Conservation (phyloP, 805 yeast genomes). For the Komagataella phaffii region DNA sequence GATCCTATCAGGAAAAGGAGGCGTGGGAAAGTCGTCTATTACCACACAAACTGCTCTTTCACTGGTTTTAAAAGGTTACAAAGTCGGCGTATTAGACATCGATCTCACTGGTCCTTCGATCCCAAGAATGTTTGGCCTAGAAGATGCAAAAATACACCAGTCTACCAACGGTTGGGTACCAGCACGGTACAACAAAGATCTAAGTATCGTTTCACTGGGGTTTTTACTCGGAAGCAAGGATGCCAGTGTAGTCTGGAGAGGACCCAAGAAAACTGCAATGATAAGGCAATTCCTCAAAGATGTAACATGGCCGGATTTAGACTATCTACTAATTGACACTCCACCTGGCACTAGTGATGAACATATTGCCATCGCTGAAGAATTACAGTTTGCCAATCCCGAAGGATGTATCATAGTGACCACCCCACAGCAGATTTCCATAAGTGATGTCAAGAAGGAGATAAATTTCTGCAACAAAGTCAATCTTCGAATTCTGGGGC, state of each 20-base stretch:
- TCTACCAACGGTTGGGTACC: slow-evolving; percentile 87
- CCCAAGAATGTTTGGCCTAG: slow-evolving; percentile 94
- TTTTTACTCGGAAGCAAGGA: slow-evolving; percentile 76
- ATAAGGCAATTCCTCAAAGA: slow-evolving; percentile 84
- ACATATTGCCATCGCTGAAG: slow-evolving; percentile 94
- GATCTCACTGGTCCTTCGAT: slow-evolving; percentile 95
- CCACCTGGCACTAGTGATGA: slow-evolving; percentile 99
- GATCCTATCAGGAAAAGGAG: slow-evolving; percentile 89
- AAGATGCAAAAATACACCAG: slow-evolving; percentile 67
- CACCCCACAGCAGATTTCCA: slow-evolving; percentile 88
- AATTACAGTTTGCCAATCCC: slow-evolving; percentile 53
- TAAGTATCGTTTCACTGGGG: slow-evolving; percentile 78
- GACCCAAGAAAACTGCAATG: slow-evolving; percentile 98
- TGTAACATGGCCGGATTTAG: slow-evolving; percentile 79
- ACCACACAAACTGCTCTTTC: slow-evolving; percentile 90
- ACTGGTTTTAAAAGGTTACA: slow-evolving; percentile 52
- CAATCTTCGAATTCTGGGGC: slow-evolving; percentile 65
- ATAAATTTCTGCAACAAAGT: slow-evolving; percentile 86
- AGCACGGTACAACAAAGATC: slow-evolving; percentile 36
- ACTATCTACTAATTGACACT: slow-evolving; percentile 80
- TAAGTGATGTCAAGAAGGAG: slow-evolving; percentile 91
- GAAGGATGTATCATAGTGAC: slow-evolving; percentile 95
- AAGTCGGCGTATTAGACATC: slow-evolving; percentile 90
- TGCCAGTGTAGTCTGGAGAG: slow-evolving; percentile 93
- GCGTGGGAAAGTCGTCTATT: slow-evolving; percentile 94